These are phyloP conservation scores for Nepenthes alata DNA, from an alignment of 179 eudicot species.

Conservation along the genomic window DNA sequence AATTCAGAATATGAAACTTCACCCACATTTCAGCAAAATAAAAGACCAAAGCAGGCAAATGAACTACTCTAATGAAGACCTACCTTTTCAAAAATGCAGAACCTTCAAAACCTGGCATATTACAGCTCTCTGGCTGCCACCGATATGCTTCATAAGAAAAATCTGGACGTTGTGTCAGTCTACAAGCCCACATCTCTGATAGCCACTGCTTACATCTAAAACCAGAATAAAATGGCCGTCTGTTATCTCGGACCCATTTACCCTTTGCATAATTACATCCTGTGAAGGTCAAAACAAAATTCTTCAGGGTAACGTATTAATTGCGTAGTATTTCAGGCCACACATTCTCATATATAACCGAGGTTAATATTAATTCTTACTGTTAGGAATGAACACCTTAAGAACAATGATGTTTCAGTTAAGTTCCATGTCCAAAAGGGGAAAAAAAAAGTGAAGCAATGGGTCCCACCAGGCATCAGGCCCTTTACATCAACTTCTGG, in stretches of 20 bases:
- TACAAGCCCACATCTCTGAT: slow-evolving; percentile 88
- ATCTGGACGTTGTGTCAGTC: slow-evolving; percentile 68
- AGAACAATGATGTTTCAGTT: too few species aligned
- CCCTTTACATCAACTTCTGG: too few species aligned
- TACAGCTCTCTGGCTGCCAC: slow-evolving; percentile 76
- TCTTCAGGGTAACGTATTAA: neutral
- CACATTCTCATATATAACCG: too few species aligned
- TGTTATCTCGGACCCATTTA: slow-evolving; percentile 59
- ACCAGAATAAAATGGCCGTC: slow-evolving; percentile 74
- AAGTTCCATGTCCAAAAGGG: too few species aligned
- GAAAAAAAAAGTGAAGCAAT: slow-evolving; percentile 1
- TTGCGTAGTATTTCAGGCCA: neutral
- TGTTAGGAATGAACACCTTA: too few species aligned
- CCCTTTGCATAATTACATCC: slow-evolving; percentile 80
- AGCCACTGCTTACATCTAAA: slow-evolving; percentile 77
- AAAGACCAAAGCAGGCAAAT: too few species aligned
- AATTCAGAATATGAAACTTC: too few species aligned
- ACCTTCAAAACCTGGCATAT: slow-evolving; percentile 63
- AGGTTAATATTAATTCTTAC: too few species aligned
- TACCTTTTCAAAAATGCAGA: slow-evolving; percentile 50
- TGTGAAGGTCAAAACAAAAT: slow-evolving; percentile 22
- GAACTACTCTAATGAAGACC: neutral
- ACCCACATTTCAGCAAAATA: too few species aligned
- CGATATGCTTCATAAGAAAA: slow-evolving; percentile 64
- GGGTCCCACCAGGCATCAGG: too few species aligned